Evolutionary conservation across 2,329 filamentous ascomycete genomes (phyloP), one percentile per base, ranked within the genome.

Genomic region (Cercospora sp.): DNA sequence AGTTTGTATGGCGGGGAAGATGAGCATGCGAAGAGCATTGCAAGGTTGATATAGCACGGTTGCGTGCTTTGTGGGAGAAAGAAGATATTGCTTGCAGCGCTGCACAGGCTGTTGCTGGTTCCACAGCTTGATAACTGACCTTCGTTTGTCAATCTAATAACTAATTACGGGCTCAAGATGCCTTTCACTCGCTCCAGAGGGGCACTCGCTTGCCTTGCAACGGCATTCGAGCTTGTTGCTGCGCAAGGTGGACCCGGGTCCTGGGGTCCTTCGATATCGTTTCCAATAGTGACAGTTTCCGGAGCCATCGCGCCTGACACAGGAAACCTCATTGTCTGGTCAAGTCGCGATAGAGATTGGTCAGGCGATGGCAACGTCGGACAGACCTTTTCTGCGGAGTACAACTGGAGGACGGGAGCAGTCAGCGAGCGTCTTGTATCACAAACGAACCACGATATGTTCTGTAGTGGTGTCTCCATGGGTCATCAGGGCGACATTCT

Each of bases 391-490:
- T 65, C 64, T 36, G 51, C 69, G 7, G 64, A 67, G 20, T 71
- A 65, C 60, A 64, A 71, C 33, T 67, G 53, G 53, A 57, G 64
- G 64, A 67, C 66, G 1, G 63, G 66, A 26, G 61, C 31, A 12
- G 67, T 72, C 4, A 67, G 61, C 31, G 45, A 68, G 33, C 61
- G 68, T 12, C 51, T 45, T 18, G 65, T 82, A 2, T 71, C 71
- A 8, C 76, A 84, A 67, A 86, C 83, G 0, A 71, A 80, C 3
- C 83, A 86, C 70, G 84, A 86, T 72, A 87, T 86, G 85, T 87
- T 86, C 70, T 87, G 86, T 72, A 85, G 86, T 0, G 86, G 85
- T 2, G 85, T 87, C 61, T 83, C 81, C 7, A 75, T 84, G 12
- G 82, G 84, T 65, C 80, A 80, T 16, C 76, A 82, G 7, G 86